Evolutionary conservation across 2,329 filamentous ascomycete genomes (phyloP).

Genomic region (Ophiostoma ips): DNA sequence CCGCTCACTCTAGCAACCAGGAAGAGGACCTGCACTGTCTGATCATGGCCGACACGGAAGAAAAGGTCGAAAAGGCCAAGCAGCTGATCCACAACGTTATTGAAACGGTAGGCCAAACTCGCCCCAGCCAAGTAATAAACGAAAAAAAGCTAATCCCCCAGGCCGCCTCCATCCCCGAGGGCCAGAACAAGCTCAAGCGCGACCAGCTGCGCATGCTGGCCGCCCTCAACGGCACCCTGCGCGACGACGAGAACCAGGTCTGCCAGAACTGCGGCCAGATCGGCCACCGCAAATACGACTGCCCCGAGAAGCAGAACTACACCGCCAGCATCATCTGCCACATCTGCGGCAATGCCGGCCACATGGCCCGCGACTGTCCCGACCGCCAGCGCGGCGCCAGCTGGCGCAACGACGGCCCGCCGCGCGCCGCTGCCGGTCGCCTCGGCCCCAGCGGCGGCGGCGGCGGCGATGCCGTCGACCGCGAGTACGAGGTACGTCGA

Average conservation of each 20-base stretch:
- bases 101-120: conserved; percentile 82
- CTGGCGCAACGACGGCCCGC: conserved; percentile 69
- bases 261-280: conserved; percentile 99
- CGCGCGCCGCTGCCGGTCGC: conserved; percentile 45
- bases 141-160: too few species aligned
- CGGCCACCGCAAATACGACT: conserved; percentile 97
- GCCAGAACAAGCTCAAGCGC: conserved; percentile 96
- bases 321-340: conserved; percentile 99
- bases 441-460: conserved; percentile 42
- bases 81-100: conserved; percentile 97
- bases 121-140: conserved; percentile 24
- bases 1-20: conserved; percentile 98
- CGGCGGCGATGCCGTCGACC: conserved; percentile 71
- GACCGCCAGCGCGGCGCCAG: conserved; percentile 81
- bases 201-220: conserved; percentile 97
- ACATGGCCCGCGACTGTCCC: conserved; percentile 96
- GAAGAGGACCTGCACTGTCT: conserved; percentile 98
- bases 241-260: conserved; percentile 97
- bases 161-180: conserved; percentile 93
- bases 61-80: conserved; percentile 99
- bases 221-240: conserved; percentile 94
- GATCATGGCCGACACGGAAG: conserved; percentile 99
- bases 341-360: conserved; percentile 92
- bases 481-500: conserved; percentile 87
- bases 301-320: conserved; percentile 92